Percentiles rank a stretch among this genome's conserved stretches.
phyloP scores from a whole-genome alignment of 2,329 filamentous ascomycete genomes.

The Balansia obtecta region DNA sequence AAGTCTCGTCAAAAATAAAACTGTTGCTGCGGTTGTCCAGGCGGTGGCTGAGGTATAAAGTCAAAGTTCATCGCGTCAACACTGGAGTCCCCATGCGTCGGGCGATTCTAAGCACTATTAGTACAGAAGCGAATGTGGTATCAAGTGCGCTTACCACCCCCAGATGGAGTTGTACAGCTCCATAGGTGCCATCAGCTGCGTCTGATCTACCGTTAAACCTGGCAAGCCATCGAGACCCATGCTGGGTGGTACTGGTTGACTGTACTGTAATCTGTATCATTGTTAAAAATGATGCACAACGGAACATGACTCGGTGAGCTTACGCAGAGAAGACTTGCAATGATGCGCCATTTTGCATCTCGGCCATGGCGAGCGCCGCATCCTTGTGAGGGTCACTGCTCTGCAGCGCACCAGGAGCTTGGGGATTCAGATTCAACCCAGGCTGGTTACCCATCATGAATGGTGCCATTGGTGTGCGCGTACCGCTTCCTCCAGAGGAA shows the following conservation, averaged over 20 bases:
- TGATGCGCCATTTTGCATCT: slow-evolving; percentile 46
- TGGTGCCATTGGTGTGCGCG: slow-evolving; percentile 26
- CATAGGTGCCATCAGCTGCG: slow-evolving; percentile 52
- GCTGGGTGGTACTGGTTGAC: slow-evolving; percentile 23
- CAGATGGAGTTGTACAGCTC: slow-evolving; percentile 57
- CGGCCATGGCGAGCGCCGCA: slow-evolving; percentile 51
- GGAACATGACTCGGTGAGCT: slow-evolving; percentile 5
- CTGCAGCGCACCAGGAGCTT: slow-evolving; percentile 16
- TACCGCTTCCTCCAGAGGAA: slow-evolving; percentile 32
- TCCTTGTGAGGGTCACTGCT: slow-evolving; percentile 43
- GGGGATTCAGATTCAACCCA: slow-evolving; percentile 12
- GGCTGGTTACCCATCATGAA: slow-evolving; percentile 14
- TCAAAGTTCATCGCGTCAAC: slow-evolving; percentile 47
- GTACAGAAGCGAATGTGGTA: too few species aligned
- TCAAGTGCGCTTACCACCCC: slow-evolving; percentile 41
- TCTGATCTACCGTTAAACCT: slow-evolving; percentile 41
- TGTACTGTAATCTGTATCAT: slow-evolving; percentile 22
- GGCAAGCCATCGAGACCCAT: slow-evolving; percentile 32
- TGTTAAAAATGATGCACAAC: slow-evolving; percentile 2
- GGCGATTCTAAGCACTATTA: slow-evolving; percentile 35
- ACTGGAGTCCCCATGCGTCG: slow-evolving; percentile 44
- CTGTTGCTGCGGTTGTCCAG: slow-evolving; percentile 44
- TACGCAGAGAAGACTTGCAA: slow-evolving; percentile 33
- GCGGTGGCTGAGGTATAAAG: slow-evolving; percentile 46
- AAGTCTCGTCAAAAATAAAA: slow-evolving; percentile 37